Percentiles rank a stretch among this genome's conserved stretches.
Conservation (phyloP, 2,329 filamentous ascomycete genomes). For the Cladosporium sp. region DNA sequence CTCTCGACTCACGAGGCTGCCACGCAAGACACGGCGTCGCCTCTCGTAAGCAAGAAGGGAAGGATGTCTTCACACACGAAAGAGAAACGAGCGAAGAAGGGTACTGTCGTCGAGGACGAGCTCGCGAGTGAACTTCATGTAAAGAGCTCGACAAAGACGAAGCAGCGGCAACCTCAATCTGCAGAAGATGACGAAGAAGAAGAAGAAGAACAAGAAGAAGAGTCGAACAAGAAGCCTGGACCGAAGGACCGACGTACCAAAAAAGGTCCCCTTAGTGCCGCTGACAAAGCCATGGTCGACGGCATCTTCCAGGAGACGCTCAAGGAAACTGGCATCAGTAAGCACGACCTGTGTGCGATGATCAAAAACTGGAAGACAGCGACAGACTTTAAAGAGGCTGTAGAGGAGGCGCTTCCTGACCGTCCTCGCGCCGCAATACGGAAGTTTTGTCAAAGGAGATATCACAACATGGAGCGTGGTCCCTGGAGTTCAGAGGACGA, state of each 20-base stretch:
- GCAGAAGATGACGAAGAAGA: background rate
- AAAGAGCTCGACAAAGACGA: background rate
- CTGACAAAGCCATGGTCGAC: constrained; percentile 26
- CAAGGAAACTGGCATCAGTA: constrained; percentile 15
- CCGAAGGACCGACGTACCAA: background rate
- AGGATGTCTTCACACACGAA: background rate
- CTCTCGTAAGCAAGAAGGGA: background rate
- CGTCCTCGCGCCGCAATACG: constrained; percentile 34
- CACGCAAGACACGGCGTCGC: background rate
- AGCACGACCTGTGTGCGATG: constrained; percentile 19
- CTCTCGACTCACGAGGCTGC: background rate
- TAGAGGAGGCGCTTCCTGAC: constrained; percentile 28
- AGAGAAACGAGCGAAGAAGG: background rate
- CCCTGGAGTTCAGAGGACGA: constrained; percentile 59
- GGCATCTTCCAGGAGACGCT: constrained; percentile 22
- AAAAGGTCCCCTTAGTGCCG: constrained; percentile 14
- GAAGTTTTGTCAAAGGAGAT: constrained; percentile 54
- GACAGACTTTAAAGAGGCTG: constrained; percentile 25
- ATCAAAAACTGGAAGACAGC: constrained; percentile 29
- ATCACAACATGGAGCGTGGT: constrained; percentile 60
- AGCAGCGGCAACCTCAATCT: too few species aligned
- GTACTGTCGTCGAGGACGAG: background rate
- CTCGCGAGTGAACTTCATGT: background rate
- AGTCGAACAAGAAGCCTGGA: background rate
- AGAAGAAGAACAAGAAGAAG: background rate